Evolutionary conservation across 805 yeast species (phyloP).

Genomic region (Grigorovia transvaalensis): DNA sequence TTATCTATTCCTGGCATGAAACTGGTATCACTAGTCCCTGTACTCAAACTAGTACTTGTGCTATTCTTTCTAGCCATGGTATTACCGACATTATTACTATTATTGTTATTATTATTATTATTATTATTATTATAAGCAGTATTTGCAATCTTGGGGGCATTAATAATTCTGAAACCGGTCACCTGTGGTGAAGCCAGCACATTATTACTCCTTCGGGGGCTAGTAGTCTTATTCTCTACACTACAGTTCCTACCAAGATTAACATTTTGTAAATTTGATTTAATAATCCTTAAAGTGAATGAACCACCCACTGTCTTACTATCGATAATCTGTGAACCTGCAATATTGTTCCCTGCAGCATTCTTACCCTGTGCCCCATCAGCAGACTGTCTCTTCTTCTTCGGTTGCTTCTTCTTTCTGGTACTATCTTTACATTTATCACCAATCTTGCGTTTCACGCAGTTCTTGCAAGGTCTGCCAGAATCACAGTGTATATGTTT

Average conservation of each 20-base stretch:
- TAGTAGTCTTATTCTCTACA: background rate
- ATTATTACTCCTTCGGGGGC: background rate
- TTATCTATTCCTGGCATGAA: background rate
- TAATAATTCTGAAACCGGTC: background rate
- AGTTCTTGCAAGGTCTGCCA: conserved; percentile 61
- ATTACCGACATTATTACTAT: no score
- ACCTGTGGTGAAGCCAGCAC: background rate
- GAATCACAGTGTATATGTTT: conserved; percentile 65
- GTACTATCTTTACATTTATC: conserved; percentile 43
- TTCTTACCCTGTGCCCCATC: background rate
- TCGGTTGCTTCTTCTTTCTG: conserved; percentile 2
- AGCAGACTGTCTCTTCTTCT: background rate
- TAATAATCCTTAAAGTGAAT: background rate
- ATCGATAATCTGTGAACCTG: background rate
- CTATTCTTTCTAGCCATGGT: background rate
- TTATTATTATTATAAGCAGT: background rate
- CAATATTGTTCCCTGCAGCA: background rate
- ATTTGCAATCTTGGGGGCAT: background rate
- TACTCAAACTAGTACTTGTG: background rate
- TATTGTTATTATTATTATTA: no score
- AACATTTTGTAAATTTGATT: background rate
- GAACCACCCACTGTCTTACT: background rate
- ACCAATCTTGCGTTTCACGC: conserved; percentile 49
- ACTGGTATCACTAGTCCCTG: background rate
- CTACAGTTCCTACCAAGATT: background rate